A percentile compares a stretch with the other conserved stretches of the same genome.
Evolutionary conservation across 2,329 filamentous ascomycete species (phyloP).

Genomic region (Chrysoporthe austroafricana): DNA sequence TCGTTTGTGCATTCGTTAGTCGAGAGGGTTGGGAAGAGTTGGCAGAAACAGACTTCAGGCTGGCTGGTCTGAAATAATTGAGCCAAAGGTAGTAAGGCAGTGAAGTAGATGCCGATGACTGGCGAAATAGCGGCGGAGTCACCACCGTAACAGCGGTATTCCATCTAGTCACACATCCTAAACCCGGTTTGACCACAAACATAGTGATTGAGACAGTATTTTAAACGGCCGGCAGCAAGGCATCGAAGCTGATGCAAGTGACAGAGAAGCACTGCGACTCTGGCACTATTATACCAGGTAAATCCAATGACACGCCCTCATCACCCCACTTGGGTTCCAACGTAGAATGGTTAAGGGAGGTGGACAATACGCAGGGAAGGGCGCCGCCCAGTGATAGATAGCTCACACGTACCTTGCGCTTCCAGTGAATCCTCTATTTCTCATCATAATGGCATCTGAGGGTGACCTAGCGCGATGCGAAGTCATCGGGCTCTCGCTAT

Average conservation of each 20-base stretch:
- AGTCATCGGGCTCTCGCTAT: constrained; percentile 25
- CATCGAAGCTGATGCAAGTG: background rate
- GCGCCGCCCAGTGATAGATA: background rate
- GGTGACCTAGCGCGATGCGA: constrained; percentile 23
- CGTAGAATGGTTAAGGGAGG: background rate
- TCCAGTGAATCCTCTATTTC: constrained; percentile 13
- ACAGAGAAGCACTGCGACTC: background rate
- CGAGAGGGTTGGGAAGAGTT: background rate
- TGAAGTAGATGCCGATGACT: background rate
- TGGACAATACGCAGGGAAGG: background rate
- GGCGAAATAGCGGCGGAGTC: background rate
- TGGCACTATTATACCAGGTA: background rate
- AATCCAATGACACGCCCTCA: background rate
- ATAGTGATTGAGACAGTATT: background rate
- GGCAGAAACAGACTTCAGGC: constrained; percentile 3
- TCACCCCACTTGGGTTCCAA: background rate
- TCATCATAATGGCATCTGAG: constrained; percentile 25
- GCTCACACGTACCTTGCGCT: constrained; percentile 27
- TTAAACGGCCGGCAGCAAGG: background rate
- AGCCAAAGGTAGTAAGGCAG: background rate
- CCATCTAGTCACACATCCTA: background rate
- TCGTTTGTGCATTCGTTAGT: background rate
- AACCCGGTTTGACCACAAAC: background rate
- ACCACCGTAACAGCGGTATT: background rate
- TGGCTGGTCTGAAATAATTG: constrained; percentile 12